Base-by-base conservation (phyloP, 2,329 filamentous ascomycete genomes). In the Pseudogymnoascus sp. region DNA sequence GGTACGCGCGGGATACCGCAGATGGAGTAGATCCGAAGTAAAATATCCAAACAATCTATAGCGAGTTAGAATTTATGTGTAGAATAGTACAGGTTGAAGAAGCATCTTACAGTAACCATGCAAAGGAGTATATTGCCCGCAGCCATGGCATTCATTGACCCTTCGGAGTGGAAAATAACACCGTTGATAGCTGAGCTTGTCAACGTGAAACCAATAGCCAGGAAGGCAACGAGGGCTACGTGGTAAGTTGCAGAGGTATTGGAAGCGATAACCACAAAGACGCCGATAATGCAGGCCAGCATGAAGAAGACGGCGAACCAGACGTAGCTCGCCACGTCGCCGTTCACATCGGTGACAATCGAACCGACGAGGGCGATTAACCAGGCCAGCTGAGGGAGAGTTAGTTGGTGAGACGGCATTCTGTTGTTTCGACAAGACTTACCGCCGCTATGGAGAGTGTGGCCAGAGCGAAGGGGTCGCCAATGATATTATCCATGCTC, bases 1-100 rank as follows among this genome's bases (percentile, higher is more conserved):
- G 89, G 75, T 96, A 96, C 64, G 91, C 88, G 71, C 93, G 90
- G 67, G 93, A 90, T 63, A 88, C 85, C 15, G 93, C 90, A 44
- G 91, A 90, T 1, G 93, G 92, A 17, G 92, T 89, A 1, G 93
- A 96, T 71, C 95, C 95, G 72, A 97, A 99, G 81, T 97, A 97
- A 78, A 97, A 96, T 70, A 97, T 96, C 95, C 95, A 99, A 65
- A 97, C 85, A 70, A 96, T 90, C 93, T 97, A 70, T n/a, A 19
- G 50, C 50, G 11, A 21, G 17, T n/a, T 35, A 35, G 17, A 21
- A 47, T 33, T n/a, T n/a, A 21, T 44, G 33, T 17, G 59, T 38
- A 19, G 13, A 26, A 26, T 13, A 4, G 38, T 19, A 26, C 26
- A 38, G 28, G 44, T 13, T 28, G 10, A 33, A 63, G 19, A 33